Conservation (phyloP, 2,329 filamentous ascomycete species). For the Apiospora saccharicola region DNA sequence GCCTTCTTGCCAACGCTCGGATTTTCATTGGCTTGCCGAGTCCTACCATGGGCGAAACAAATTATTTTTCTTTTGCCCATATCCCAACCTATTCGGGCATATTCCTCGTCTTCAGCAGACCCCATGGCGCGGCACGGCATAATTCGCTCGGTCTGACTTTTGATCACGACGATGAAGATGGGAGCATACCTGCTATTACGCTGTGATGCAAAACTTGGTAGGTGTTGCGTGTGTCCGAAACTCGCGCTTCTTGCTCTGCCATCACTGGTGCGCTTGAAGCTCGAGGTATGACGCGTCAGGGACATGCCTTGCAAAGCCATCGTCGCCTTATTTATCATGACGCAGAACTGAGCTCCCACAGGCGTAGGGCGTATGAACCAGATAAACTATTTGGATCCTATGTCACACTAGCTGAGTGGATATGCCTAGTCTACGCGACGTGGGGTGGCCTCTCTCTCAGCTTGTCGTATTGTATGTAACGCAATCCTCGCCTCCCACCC, state of each 20-base stretch:
- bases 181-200: not conserved
- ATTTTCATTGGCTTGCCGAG: not conserved
- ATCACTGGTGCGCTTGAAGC: not conserved
- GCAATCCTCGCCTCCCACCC: not conserved
- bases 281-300: not conserved
- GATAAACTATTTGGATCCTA: not conserved
- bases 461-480: not conserved
- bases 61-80: not conserved
- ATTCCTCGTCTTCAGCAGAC: not conserved
- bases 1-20: not conserved
- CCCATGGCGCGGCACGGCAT: not conserved
- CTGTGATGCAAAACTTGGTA: not conserved
- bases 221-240: too few species aligned
- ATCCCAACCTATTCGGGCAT: not conserved
- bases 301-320: not conserved
- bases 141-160: not conserved
- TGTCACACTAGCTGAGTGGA: constrained; percentile 8
- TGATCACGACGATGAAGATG: not conserved
- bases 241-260: too few species aligned
- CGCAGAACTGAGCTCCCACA: not conserved
- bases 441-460: constrained; percentile 7
- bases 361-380: constrained; percentile 6
- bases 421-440: not conserved
- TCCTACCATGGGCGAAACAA: constrained; percentile 4
- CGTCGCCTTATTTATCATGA: not conserved